Base-by-base conservation (phyloP, 177 flowering plant genomes). In the Telopea speciosissima region DNA sequence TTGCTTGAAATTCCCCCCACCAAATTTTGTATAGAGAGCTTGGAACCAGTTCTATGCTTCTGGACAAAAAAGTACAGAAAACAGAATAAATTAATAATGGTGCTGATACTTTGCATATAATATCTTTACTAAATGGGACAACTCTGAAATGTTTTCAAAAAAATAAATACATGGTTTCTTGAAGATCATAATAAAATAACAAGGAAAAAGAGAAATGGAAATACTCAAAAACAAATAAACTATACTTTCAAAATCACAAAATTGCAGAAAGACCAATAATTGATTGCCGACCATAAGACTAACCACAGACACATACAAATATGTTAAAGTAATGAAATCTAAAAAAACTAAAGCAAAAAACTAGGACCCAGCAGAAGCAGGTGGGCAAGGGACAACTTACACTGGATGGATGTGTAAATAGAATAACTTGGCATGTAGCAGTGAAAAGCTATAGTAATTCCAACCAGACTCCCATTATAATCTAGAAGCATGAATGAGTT, bases 31-130 rank as follows among this genome's bases (percentile, higher is more conserved):
- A 83, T 42, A 31, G 88, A 84, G 73, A 80, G 80, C 75, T 89
- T 92, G 67, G 89, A 82, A 74, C 79, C 84, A 65, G 83, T 80
- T 82, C 89, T 83, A 65, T 91, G 91, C 75, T 83, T 87, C 95
- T 88, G 88, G 63, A 73, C 31, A 13, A 75, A 72, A 3, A 79
- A 73, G 12, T 21, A 59, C 49, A 66, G 23, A 70, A 60, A 56
- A 69, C 21, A 36, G 33, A 70, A 56, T 3, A 59, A 11, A 36
- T 44, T 19, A 64, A 45, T 16, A 25, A 71, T 3, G 61, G 31
- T 24, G 52, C 13, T 23, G 36, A 54, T 23, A 45, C 14, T 12
- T 49, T 49, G 54, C 19, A 16, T 49, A 49, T 1, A 49, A 2
- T 49, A 49, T 5, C 14, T 26, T 22, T 24, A 62, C 22, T 33